Conservation (phyloP, 75 land plant genomes). For the Pseudotsuga menziesii region DNA sequence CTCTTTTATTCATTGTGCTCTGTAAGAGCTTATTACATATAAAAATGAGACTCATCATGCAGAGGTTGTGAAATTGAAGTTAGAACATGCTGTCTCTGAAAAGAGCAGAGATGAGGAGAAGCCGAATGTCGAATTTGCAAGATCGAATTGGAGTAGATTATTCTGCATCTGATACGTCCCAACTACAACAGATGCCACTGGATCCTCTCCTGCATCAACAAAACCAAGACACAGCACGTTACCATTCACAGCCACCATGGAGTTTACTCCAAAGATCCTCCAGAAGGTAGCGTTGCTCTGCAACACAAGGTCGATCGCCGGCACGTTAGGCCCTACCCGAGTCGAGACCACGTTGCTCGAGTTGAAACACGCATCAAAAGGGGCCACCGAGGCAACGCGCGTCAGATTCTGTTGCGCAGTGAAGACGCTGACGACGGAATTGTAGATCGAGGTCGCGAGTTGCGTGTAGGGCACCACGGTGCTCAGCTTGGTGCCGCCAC, state of each 20-base stretch:
- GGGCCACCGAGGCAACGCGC: conserved; percentile 24
- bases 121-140: conserved; percentile 32
- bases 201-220: conserved; percentile 31
- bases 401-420: conserved; percentile 7
- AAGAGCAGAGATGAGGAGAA: conserved; percentile 27
- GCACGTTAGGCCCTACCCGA: conserved; percentile 45
- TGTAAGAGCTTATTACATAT: no score
- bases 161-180: conserved; percentile 51
- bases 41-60: neutral
- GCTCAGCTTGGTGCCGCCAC: conserved; percentile 50
- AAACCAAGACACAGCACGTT: conserved; percentile 54
- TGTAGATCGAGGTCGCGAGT: conserved; percentile 36
- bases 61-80: conserved; percentile 37
- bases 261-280: conserved; percentile 54
- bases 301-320: conserved; percentile 48
- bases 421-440: conserved; percentile 28
- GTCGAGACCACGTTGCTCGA: conserved; percentile 27
- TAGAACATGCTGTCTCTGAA: conserved; percentile 28
- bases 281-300: conserved; percentile 26
- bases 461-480: conserved; percentile 45
- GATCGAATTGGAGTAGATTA: conserved; percentile 45
- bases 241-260: conserved; percentile 32
- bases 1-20: no score
- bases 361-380: conserved; percentile 50
- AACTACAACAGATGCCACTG: conserved; percentile 23